Evolutionary conservation across 2,329 filamentous ascomycete genomes (phyloP).

Genomic region (Trichoderma sp.): DNA sequence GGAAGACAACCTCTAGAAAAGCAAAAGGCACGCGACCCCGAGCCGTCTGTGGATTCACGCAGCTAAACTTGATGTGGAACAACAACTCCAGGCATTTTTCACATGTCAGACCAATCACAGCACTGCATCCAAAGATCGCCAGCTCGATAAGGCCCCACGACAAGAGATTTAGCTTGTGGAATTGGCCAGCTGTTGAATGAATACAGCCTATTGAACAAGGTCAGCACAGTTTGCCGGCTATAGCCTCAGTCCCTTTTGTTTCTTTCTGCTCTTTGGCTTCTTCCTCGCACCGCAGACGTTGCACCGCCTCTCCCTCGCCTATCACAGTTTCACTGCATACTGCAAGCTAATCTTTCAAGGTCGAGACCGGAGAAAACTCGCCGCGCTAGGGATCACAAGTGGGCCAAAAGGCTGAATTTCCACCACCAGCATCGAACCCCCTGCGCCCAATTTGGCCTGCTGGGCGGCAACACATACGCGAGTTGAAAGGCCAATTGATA

Average conservation of each 20-base stretch:
- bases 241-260: neutral
- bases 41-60: neutral
- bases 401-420: constrained; percentile 1
- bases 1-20: neutral
- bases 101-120: constrained; percentile 5
- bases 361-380: neutral
- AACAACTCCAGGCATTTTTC: neutral
- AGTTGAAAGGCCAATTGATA: neutral
- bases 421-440: neutral
- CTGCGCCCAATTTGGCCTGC: constrained; percentile 1
- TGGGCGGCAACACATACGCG: neutral
- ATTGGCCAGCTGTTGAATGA: neutral
- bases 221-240: neutral
- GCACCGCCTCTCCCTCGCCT: neutral
- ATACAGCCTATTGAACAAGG: neutral
- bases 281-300: neutral
- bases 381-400: neutral
- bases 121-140: neutral
- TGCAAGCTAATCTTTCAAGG: neutral
- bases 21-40: constrained; percentile 12
- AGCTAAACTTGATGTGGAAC: constrained; percentile 9
- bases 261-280: neutral
- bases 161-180: neutral
- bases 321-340: neutral
- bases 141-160: neutral